Base-by-base conservation (phyloP, 495 filamentous ascomycete genomes). In the Neurospora hispaniola region DNA sequence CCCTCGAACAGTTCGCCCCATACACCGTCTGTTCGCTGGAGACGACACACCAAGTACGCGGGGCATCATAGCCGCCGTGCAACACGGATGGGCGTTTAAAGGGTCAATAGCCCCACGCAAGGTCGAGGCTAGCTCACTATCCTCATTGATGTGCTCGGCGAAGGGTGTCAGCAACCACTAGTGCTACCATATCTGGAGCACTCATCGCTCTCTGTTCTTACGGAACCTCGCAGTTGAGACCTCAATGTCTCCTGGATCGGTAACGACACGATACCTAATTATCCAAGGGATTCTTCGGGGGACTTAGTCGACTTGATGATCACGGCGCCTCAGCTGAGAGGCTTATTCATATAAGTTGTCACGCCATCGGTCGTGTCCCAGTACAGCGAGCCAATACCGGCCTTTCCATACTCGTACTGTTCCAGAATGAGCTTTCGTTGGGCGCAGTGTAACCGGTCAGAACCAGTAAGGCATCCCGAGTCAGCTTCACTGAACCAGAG, bases 31-130 rank as follows among this genome's bases (percentile, higher is more conserved):
- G 79, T 35, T 83, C 75, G 16, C 74, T 76, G 74, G 84, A 85
- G 2, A 89, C 83, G 8, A 88, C 86, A 2, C 85, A 2, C 79
- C 78, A 12, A 77, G 73, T 4, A 72, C 69, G 70, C 48, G 74
- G 43, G 81, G 79, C 78, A 87, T 75, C 86, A 86, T 87, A 27
- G 82, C 81, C 44, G 81, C 81, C 5, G 85, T 86, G 69, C 84
- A 85, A 72, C 79, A 78, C 72, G 80, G 76, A 62, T 82, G 80
- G 2, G 76, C 76, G 31, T 79, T 79, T 10, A 76, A 77, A 42
- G 77, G 78, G 71, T 76, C 75, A 70, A 82, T 78, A 62, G 77
- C 43, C 40, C 78, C 75, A 20, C 75, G 78, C 72, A 82, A 72
- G 42, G 81, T 77, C 2, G 59, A 74, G 20, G 62, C 69, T 38